Evolutionary conservation across 2,329 filamentous ascomycete genomes (phyloP), one percentile per base, ranked within the genome.

Genomic region (Trichoderma polysporum): DNA sequence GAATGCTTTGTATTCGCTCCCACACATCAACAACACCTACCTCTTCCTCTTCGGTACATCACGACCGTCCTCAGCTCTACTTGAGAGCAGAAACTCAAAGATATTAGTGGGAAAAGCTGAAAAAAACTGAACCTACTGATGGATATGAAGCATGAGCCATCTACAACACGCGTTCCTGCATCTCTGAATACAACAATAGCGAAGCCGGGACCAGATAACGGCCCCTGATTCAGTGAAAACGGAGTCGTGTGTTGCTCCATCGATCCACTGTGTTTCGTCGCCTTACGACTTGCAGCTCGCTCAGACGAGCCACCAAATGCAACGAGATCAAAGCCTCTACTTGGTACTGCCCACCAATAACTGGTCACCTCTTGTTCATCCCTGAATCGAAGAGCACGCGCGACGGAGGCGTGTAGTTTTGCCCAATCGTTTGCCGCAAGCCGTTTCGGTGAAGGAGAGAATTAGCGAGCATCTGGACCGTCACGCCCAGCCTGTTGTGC

Each of bases 111-210:
- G 8, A n/a, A 22, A 22, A 45, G 41, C 41, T 45, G 41, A 25
- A 37, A 2, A 17, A 61, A 25, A 50, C 7, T 4, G 19, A 50
- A 41, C 25, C 35, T 13, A 27, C 49, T 25, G 35, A 33, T 19
- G 60, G 29, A 33, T 22, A 33, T 33, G 5, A 35, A 27, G 60
- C 50, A 57, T 17, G 52, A 50, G 29, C 53, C 62, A 65, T 65
- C 62, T 65, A 50, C 53, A 65, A 7, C 53, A 31, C 62, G 62
- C 62, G 62, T 65, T 65, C 62, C 62, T 50, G 62, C 62, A 29
- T 65, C 52, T 13, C 15, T 39, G 29, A 41, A 65, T 56, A 52
- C 60, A 64, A 47, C 60, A 61, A 52, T 50, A 54, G 37, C 27
- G 19, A 64, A 35, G 60, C 29, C 47, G 17, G 37, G 60, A 35